These are phyloP conservation scores for Coffea humblotiana DNA, from an alignment of 305 asterid species.

Conservation along the genomic window DNA sequence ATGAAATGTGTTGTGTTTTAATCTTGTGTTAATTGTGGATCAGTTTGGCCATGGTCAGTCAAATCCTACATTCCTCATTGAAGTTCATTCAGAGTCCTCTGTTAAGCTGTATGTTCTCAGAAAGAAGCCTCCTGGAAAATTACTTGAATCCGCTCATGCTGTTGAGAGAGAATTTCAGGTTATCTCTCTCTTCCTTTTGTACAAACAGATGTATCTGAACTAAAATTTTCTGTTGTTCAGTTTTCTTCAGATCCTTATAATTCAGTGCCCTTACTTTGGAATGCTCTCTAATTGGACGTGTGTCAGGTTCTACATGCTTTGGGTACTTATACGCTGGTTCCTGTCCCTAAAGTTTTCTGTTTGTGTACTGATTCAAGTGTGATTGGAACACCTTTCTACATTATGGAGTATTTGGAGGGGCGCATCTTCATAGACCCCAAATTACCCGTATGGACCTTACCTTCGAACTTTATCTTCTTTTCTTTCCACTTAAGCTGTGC, in stretches of 20 bases:
- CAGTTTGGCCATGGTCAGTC: constrained; percentile 99
- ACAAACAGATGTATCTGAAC: neutral
- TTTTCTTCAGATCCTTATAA: neutral
- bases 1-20: neutral
- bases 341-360: constrained; percentile 90
- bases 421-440: constrained; percentile 81
- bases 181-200: neutral
- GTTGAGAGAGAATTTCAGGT: constrained; percentile 97
- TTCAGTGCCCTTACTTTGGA: constrained; percentile 1
- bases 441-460: constrained; percentile 58
- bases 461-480: constrained; percentile 17
- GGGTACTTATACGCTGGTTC: constrained; percentile 68
- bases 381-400: constrained; percentile 93
- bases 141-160: constrained; percentile 92
- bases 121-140: constrained; percentile 84
- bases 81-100: constrained; percentile 55
- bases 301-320: constrained; percentile 85
- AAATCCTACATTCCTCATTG: constrained; percentile 89
- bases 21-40: constrained; percentile 9
- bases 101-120: constrained; percentile 76
- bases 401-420: constrained; percentile 93
- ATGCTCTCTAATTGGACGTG: constrained; percentile 23
- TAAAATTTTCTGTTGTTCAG: neutral
- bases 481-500: constrained; percentile 2
- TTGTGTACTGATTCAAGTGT: constrained; percentile 79